phyloP scores from a whole-genome alignment of 345 rosid genomes.

The Lepidium africanum region DNA sequence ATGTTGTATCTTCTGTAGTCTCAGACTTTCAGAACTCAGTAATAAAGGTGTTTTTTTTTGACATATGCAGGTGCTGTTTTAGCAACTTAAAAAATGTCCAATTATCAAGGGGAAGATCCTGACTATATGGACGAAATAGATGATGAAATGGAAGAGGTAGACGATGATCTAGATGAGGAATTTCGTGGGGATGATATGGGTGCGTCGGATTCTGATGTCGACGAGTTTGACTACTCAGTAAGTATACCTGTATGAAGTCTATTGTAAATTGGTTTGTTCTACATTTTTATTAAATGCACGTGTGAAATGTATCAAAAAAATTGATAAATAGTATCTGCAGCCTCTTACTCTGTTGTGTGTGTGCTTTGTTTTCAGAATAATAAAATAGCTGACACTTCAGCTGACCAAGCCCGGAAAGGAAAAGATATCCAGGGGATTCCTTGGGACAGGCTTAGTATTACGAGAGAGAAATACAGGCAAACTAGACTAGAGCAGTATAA shows the following conservation, averaged over 20 bases:
- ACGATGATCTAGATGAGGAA: slow-evolving; percentile 37
- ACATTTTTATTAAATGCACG: not conserved
- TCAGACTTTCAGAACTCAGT: not conserved
- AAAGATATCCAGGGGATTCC: slow-evolving; percentile 87
- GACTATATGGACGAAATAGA: slow-evolving; percentile 62
- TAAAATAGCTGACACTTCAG: slow-evolving; percentile 58
- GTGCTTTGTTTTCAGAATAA: slow-evolving; percentile 24
- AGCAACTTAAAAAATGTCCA: slow-evolving; percentile 36
- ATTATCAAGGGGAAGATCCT: slow-evolving; percentile 51
- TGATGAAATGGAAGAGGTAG: slow-evolving; percentile 37
- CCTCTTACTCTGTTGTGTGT: slow-evolving; percentile 1
- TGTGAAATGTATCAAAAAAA: not conserved
- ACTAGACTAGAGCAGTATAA: slow-evolving; percentile 80
- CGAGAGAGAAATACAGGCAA: slow-evolving; percentile 62
- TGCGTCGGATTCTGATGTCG: slow-evolving; percentile 61
- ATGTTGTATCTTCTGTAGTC: not conserved
- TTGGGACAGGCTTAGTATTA: slow-evolving; percentile 73
- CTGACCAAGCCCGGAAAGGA: slow-evolving; percentile 71
- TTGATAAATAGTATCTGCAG: not conserved
- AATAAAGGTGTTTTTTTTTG: not conserved
- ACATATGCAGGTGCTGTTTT: slow-evolving; percentile 13
- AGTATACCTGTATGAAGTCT: not conserved
- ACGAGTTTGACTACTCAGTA: slow-evolving; percentile 53
- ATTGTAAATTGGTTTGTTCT: not conserved
- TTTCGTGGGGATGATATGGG: slow-evolving; percentile 38